These are phyloP conservation scores for Linum usitatissimum DNA, from an alignment of 345 rosid species.

Conservation along the genomic window DNA sequence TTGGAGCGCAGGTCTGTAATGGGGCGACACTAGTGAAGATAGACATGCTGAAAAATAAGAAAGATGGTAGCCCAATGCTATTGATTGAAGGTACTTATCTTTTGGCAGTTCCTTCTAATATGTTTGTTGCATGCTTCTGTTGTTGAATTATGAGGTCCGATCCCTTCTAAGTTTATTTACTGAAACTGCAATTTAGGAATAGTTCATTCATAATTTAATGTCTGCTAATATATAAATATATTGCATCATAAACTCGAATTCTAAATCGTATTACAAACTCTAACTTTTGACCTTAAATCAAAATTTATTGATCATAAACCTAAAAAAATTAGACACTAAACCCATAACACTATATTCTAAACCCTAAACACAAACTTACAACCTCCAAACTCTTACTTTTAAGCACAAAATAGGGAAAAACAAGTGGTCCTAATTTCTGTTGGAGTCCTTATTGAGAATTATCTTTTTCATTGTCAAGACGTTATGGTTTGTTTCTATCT, in stretches of 20 bases:
- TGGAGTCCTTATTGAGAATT: not conserved
- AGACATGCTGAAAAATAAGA: slow-evolving; percentile 61
- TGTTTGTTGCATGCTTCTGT: not conserved
- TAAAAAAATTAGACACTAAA: too few species aligned
- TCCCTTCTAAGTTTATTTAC: not conserved
- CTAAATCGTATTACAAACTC: too few species aligned
- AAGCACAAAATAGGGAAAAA: too few species aligned
- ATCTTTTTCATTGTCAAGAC: not conserved
- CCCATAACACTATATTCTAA: too few species aligned
- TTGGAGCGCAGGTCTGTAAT: slow-evolving; percentile 41
- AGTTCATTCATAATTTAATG: not conserved
- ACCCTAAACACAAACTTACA: too few species aligned
- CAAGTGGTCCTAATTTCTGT: not conserved
- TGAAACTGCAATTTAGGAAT: not conserved
- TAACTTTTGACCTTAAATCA: too few species aligned
- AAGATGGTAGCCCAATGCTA: slow-evolving; percentile 55
- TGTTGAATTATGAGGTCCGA: not conserved
- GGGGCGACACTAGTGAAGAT: slow-evolving; percentile 74
- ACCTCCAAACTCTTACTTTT: too few species aligned
- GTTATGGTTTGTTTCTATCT: not conserved
- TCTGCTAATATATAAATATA: not conserved
- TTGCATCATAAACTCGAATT: too few species aligned
- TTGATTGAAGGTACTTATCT: slow-evolving; percentile 56
- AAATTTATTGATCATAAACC: too few species aligned
- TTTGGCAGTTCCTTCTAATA: not conserved